A percentile compares a stretch with the other conserved stretches of the same genome.
Evolutionary conservation across 1,139 yeast genomes (phyloP).

Genomic region (Blastobotrys capitulatus): DNA sequence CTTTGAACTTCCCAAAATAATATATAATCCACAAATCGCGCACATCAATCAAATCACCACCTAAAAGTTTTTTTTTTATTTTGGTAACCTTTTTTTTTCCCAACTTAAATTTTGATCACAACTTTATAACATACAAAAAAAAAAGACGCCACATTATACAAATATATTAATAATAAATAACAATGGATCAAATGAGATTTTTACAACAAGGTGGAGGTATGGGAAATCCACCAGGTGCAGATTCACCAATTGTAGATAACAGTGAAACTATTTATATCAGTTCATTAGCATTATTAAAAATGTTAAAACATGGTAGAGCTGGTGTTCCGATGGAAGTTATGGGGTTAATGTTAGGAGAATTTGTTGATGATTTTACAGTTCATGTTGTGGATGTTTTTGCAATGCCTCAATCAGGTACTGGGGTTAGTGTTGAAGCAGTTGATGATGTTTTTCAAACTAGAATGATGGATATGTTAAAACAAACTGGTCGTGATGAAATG

Average conservation of each 20-base stretch:
- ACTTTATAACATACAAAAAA: neutral
- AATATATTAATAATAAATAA: neutral
- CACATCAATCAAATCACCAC: conserved; percentile 5
- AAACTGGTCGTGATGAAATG: conserved; percentile 97
- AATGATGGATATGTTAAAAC: conserved; percentile 99
- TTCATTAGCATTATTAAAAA: conserved; percentile 86
- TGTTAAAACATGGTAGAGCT: conserved; percentile 97
- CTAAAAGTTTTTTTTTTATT: neutral
- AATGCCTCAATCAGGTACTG: conserved; percentile 95
- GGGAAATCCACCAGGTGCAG: conserved; percentile 35
- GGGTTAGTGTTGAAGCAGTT: conserved; percentile 98
- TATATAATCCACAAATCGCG: neutral
- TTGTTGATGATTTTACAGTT: conserved; percentile 95
- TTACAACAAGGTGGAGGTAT: conserved; percentile 49
- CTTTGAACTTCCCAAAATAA: neutral
- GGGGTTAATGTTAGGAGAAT: conserved; percentile 99
- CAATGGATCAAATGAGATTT: conserved; percentile 70
- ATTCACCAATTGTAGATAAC: conserved; percentile 83
- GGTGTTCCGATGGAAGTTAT: conserved; percentile 99
- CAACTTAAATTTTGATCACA: too few relatives aligned
- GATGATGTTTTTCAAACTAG: conserved; percentile 98
- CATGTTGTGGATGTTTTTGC: conserved; percentile 98
- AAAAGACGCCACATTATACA: conserved; percentile 1
- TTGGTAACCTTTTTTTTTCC: too few relatives aligned
- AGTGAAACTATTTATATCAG: conserved; percentile 96